Conservation (phyloP, 345 rosid species). For the Ceriops decandra region DNA sequence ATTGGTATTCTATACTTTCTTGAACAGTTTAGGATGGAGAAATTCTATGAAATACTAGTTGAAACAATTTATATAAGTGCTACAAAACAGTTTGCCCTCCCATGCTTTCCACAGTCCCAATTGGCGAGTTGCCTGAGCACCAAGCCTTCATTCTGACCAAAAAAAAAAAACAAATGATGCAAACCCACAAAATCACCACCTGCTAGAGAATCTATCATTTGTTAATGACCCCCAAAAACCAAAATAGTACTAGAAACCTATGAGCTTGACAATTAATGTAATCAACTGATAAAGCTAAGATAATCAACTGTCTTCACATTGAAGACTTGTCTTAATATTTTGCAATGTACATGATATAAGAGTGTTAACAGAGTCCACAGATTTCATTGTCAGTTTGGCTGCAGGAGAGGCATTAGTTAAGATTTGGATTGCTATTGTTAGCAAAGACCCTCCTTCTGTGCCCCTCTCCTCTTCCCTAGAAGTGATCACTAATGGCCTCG, state of each 20-base stretch:
- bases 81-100: neutral
- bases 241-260: conserved; percentile 8
- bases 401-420: conserved; percentile 62
- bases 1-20: no score
- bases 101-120: neutral
- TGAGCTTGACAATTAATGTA: conserved; percentile 12
- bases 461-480: conserved; percentile 75
- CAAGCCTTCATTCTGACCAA: conserved; percentile 6
- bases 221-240: neutral
- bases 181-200: conserved; percentile 7
- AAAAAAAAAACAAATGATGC: conserved; percentile 13
- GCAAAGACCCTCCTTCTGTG: conserved; percentile 79
- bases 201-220: conserved; percentile 1
- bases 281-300: conserved; percentile 8
- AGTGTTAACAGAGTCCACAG: conserved; percentile 74
- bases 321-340: conserved; percentile 74
- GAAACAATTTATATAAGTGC: neutral
- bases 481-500: conserved; percentile 80
- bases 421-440: conserved; percentile 79
- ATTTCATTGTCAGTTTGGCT: conserved; percentile 63
- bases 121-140: neutral
- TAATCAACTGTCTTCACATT: conserved; percentile 61
- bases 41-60: no score
- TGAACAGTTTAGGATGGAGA: no score
- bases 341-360: conserved; percentile 71